These are phyloP conservation scores for Pseudohalonectria lignicola DNA, from an alignment of 2,329 filamentous ascomycete genomes.

Conservation along the genomic window DNA sequence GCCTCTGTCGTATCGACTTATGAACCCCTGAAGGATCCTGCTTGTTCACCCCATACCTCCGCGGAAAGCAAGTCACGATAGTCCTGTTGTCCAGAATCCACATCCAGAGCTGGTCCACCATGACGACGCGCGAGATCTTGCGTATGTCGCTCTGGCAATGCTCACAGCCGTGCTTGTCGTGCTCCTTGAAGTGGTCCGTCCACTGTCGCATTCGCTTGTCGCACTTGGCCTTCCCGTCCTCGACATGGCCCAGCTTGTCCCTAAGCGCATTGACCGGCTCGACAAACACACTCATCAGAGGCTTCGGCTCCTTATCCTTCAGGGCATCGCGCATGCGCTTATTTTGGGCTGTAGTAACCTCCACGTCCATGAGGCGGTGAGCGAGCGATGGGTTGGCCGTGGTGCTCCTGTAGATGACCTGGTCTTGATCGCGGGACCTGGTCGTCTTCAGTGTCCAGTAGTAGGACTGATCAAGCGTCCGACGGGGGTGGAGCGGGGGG, in stretches of 20 bases:
- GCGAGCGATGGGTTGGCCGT: not conserved
- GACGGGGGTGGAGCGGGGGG: slow-evolving; percentile 27
- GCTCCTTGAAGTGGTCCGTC: slow-evolving; percentile 4
- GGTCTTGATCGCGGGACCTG: slow-evolving; percentile 24
- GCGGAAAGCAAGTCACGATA: slow-evolving; percentile 18
- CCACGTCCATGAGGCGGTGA: not conserved
- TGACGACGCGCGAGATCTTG: slow-evolving; percentile 14
- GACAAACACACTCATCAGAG: no score
- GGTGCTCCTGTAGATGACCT: slow-evolving; percentile 28
- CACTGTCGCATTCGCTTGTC: no score
- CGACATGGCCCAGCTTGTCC: no score
- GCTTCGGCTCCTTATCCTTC: no score
- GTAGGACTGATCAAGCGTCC: slow-evolving; percentile 35
- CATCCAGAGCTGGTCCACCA: slow-evolving; percentile 22
- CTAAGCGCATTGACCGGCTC: no score
- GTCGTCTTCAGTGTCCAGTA: slow-evolving; percentile 29
- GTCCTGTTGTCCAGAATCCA: slow-evolving; percentile 19
- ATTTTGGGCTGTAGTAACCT: not conserved
- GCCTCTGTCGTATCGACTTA: slow-evolving; percentile 22
- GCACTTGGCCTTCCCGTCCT: slow-evolving; percentile 4
- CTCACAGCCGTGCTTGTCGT: slow-evolving; percentile 7
- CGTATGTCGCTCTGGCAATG: slow-evolving; percentile 15
- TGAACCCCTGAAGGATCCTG: slow-evolving; percentile 26
- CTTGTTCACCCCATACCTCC: slow-evolving; percentile 29
- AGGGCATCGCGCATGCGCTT: no score